Evolutionary conservation across 2,329 filamentous ascomycete genomes (phyloP).

Genomic region (Paracamarosporium sp.): DNA sequence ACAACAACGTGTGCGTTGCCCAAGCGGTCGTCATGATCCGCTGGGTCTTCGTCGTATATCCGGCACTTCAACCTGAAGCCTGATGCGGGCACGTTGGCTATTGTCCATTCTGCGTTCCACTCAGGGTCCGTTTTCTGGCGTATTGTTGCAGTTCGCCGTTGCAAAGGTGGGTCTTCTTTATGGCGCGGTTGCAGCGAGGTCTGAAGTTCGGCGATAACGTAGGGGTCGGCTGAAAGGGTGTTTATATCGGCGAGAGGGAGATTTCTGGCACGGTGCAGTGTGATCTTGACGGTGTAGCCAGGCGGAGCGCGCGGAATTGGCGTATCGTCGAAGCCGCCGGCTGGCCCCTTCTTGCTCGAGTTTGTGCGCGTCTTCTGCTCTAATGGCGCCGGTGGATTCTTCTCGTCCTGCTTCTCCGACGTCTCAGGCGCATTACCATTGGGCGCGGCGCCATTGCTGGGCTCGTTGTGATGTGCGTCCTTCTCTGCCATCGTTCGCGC

Average conservation of each 20-base stretch:
- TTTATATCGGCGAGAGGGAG: constrained; percentile 83
- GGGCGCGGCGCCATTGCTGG: constrained; percentile 4
- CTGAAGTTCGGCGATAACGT: constrained; percentile 76
- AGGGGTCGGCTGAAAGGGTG: constrained; percentile 83
- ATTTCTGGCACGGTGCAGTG: constrained; percentile 80
- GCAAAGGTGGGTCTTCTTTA: constrained; percentile 82
- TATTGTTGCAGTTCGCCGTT: constrained; percentile 77
- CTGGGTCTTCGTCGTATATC: constrained; percentile 88
- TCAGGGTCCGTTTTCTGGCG: constrained; percentile 74
- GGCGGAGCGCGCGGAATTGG: constrained; percentile 76
- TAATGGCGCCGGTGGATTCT: constrained; percentile 28
- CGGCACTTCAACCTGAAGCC: constrained; percentile 87
- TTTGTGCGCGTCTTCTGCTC: constrained; percentile 31
- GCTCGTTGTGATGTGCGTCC: neutral
- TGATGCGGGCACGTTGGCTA: constrained; percentile 81
- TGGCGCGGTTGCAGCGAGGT: constrained; percentile 75
- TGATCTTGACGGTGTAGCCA: constrained; percentile 86
- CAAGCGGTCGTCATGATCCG: constrained; percentile 84
- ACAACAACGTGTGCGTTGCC: constrained; percentile 82
- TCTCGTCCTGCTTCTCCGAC: constrained; percentile 21
- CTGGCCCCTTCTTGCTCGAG: constrained; percentile 56
- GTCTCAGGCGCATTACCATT: constrained; percentile 21
- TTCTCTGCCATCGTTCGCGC: constrained; percentile 18
- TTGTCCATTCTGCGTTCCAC: constrained; percentile 87
- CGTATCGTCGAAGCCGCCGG: constrained; percentile 81